phyloP scores from a whole-genome alignment of 805 yeast genomes.

The Helenozyma rhizophorensis region DNA sequence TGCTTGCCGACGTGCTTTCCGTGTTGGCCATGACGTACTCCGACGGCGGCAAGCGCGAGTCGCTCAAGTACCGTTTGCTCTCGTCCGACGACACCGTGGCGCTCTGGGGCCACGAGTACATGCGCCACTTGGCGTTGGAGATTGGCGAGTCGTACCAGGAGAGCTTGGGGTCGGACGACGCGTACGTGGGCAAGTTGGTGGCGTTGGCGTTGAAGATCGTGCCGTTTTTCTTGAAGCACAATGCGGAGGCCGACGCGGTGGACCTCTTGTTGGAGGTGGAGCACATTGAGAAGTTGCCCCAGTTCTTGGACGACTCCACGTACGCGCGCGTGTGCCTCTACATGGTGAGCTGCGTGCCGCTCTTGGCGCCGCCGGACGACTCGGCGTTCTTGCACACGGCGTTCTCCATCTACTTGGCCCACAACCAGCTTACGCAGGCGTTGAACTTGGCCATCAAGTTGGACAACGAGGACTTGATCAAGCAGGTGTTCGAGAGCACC shows the following conservation, averaged over 20 bases:
- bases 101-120: slow-evolving; percentile 97
- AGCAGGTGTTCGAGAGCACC: slow-evolving; percentile 78
- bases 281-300: slow-evolving; percentile 73
- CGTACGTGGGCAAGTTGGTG: slow-evolving; percentile 42
- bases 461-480: slow-evolving; percentile 74
- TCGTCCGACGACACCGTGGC: slow-evolving; percentile 56
- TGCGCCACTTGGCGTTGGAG: slow-evolving; percentile 92
- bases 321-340: slow-evolving; percentile 88
- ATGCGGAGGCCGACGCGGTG: slow-evolving; percentile 98
- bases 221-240: slow-evolving; percentile 87
- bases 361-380: slow-evolving; percentile 94
- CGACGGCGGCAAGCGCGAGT: slow-evolving; percentile 73
- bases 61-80: slow-evolving; percentile 70
- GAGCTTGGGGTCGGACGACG: slow-evolving; percentile 33
- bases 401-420: slow-evolving; percentile 73
- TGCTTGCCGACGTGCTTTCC: slow-evolving; percentile 83
- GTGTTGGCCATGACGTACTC: slow-evolving; percentile 94
- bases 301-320: slow-evolving; percentile 79
- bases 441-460: slow-evolving; percentile 82
- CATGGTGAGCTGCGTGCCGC: slow-evolving; percentile 94
- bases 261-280: slow-evolving; percentile 90
- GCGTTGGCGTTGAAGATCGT: slow-evolving; percentile 71
- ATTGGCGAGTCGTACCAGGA: slow-evolving; percentile 83
- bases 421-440: slow-evolving; percentile 84
- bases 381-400: slow-evolving; percentile 82